phyloP scores from a whole-genome alignment of 345 rosid species.

The Geranium rotundifolium region DNA sequence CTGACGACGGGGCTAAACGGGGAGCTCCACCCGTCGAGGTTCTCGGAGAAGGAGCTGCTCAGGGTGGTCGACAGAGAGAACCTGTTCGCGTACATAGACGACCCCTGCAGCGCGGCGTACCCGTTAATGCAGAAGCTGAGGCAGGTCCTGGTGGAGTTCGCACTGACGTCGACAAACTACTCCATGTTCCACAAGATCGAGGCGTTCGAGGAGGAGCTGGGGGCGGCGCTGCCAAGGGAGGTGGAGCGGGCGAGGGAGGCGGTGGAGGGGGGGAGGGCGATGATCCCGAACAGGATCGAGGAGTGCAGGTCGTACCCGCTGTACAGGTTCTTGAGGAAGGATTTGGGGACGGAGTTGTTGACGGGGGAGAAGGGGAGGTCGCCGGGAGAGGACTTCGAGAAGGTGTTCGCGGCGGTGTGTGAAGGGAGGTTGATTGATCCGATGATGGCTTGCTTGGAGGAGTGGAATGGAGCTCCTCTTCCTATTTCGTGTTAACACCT shows the following conservation, averaged over 20 bases:
- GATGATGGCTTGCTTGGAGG: slow-evolving; percentile 50
- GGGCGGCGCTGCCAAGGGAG: slow-evolving; percentile 39
- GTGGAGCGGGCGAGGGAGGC: slow-evolving; percentile 43
- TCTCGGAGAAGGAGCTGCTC: slow-evolving; percentile 55
- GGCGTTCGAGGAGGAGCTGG: slow-evolving; percentile 49
- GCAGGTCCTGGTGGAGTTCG: slow-evolving; percentile 55
- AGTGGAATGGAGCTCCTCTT: slow-evolving; percentile 75
- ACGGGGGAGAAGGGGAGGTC: slow-evolving; percentile 55
- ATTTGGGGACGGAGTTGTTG: slow-evolving; percentile 37
- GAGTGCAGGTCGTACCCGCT: slow-evolving; percentile 70
- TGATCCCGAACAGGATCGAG: slow-evolving; percentile 45
- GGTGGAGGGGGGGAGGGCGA: slow-evolving; percentile 37
- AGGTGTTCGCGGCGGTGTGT: slow-evolving; percentile 53
- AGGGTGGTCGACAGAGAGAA: slow-evolving; percentile 45
- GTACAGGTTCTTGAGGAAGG: slow-evolving; percentile 54
- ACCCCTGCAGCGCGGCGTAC: slow-evolving; percentile 53
- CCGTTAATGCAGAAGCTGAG: slow-evolving; percentile 54
- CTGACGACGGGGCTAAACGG: slow-evolving; percentile 38
- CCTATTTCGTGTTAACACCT: slow-evolving; percentile 26
- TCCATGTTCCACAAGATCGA: slow-evolving; percentile 60
- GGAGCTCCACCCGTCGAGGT: slow-evolving; percentile 58
- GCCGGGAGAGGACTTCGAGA: slow-evolving; percentile 67
- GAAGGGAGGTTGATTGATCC: slow-evolving; percentile 58
- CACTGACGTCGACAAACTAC: slow-evolving; percentile 40
- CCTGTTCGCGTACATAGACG: slow-evolving; percentile 45